Evolutionary conservation across 805 yeast genomes (phyloP).

Genomic region (Kodamaea hsintzibuensis): DNA sequence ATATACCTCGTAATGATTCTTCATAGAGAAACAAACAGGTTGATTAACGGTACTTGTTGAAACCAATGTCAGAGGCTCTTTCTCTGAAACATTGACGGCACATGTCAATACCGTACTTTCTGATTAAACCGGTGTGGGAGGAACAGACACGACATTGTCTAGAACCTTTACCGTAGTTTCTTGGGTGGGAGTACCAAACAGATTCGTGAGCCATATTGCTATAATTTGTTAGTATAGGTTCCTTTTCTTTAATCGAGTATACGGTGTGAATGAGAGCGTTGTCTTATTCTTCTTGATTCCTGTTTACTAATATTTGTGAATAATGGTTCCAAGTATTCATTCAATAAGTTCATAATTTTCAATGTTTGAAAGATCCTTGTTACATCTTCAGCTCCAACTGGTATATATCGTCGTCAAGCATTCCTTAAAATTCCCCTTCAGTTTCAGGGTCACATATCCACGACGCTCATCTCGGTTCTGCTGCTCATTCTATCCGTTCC

Average conservation of each 20-base stretch:
- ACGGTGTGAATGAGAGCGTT: neutral
- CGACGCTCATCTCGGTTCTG: neutral
- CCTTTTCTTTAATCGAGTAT: neutral
- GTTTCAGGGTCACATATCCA: neutral
- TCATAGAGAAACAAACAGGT: slow-evolving; percentile 1
- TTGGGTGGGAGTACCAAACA: slow-evolving; percentile 99
- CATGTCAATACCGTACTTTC: slow-evolving; percentile 99
- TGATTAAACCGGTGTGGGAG: slow-evolving; percentile 98
- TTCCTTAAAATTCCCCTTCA: neutral
- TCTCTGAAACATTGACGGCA: slow-evolving; percentile 99
- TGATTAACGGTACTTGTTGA: slow-evolving; percentile 95
- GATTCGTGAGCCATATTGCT: slow-evolving; percentile 98
- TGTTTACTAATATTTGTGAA: neutral
- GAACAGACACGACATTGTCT: slow-evolving; percentile 99
- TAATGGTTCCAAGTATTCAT: neutral
- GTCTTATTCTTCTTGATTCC: too few relatives aligned
- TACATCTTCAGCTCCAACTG: neutral
- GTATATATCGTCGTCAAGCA: neutral
- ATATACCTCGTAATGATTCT: slow-evolving; percentile 7
- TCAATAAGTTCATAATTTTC: neutral
- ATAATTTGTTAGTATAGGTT: slow-evolving; percentile 39
- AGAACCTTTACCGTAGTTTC: slow-evolving; percentile 99
- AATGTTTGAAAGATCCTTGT: too few relatives aligned
- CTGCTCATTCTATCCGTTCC: neutral
- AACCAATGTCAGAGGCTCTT: slow-evolving; percentile 98